Conservation (phyloP, 192 early-diverging fungal species). For the Linnemannia zychae region DNA sequence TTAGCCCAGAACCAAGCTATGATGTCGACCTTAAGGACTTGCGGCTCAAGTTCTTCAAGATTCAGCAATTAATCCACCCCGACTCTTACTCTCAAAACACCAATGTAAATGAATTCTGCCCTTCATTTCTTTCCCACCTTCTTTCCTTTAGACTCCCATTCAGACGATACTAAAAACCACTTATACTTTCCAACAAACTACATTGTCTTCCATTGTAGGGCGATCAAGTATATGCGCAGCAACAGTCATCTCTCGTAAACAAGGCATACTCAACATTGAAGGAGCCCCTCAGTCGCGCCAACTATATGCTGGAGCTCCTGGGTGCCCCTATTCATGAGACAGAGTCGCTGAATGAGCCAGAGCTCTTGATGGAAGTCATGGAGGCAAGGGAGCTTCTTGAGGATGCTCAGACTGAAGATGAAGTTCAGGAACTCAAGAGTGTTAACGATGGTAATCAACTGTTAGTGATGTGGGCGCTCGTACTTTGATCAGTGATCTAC, state of each 20-base stretch:
- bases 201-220: slow-evolving; percentile 55
- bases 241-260: slow-evolving; percentile 88
- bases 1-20: slow-evolving; percentile 66
- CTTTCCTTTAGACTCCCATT: not conserved
- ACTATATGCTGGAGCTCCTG: slow-evolving; percentile 80
- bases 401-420: slow-evolving; percentile 71
- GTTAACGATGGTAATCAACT: slow-evolving; percentile 70
- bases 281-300: slow-evolving; percentile 84
- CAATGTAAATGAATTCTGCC: slow-evolving; percentile 52
- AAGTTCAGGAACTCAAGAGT: slow-evolving; percentile 69
- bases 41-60: slow-evolving; percentile 73
- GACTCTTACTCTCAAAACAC: slow-evolving; percentile 80
- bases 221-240: slow-evolving; percentile 73
- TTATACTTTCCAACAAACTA: not conserved
- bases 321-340: slow-evolving; percentile 71
- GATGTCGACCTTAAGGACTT: slow-evolving; percentile 75
- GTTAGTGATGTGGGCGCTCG: not conserved
- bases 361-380: slow-evolving; percentile 89
- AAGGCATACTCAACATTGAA: slow-evolving; percentile 86
- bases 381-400: slow-evolving; percentile 83
- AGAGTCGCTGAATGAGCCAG: slow-evolving; percentile 72
- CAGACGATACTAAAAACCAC: not conserved
- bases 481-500: not conserved
- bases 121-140: not conserved
- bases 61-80: slow-evolving; percentile 90